Evolutionary conservation across 495 filamentous ascomycete species (phyloP).

Genomic region (Hyaloscypha bicolor): DNA sequence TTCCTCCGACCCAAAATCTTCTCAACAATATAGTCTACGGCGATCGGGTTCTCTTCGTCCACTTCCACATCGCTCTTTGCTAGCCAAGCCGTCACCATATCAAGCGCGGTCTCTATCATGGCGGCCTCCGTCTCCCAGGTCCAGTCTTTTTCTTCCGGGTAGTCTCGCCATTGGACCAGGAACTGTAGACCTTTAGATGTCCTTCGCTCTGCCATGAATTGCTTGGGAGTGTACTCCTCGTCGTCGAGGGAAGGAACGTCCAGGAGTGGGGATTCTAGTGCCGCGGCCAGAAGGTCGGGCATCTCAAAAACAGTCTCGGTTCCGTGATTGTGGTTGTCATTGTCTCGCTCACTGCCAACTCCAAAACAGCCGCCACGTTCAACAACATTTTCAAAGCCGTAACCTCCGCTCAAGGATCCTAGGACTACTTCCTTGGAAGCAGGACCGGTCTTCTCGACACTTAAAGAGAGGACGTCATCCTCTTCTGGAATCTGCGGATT

Average conservation of each 20-base stretch:
- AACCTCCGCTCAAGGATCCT: too few species aligned
- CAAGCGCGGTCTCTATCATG: constrained; percentile 5
- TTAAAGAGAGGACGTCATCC: neutral
- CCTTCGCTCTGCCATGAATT: constrained; percentile 3
- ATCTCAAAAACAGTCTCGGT: neutral
- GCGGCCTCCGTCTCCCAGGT: constrained; percentile 17
- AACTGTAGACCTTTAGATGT: constrained; percentile 8
- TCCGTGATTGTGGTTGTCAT: neutral
- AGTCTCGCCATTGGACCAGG: constrained; percentile 20
- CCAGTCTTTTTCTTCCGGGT: constrained; percentile 18
- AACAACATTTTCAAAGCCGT: too few species aligned
- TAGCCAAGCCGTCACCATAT: constrained; percentile 12
- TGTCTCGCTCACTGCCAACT: too few species aligned
- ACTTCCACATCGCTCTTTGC: neutral
- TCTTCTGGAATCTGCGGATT: neutral
- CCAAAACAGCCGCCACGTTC: too few species aligned
- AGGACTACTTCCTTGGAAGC: neutral
- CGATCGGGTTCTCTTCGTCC: neutral
- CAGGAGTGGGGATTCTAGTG: neutral
- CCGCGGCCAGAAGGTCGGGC: neutral
- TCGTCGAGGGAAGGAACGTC: neutral
- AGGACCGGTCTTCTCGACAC: neutral
- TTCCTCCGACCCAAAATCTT: constrained; percentile 8
- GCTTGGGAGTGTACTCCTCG: constrained; percentile 1
- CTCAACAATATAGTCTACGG: neutral